Conservation (phyloP, 1,139 yeast species). For the Kodamaea derodonti region DNA sequence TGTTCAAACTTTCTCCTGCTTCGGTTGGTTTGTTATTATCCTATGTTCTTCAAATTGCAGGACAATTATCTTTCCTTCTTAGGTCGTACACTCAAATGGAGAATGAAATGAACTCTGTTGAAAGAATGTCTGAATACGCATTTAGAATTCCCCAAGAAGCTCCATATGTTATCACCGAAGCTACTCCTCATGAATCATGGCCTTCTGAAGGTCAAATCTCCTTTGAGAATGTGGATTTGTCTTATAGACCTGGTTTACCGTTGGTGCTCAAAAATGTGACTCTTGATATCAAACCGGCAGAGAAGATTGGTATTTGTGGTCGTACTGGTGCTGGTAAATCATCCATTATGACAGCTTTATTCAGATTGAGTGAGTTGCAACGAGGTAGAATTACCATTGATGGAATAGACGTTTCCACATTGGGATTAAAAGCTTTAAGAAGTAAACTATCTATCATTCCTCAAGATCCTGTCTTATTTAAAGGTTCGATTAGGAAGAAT, state of each 20-base stretch:
- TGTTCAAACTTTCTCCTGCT: conserved; percentile 59
- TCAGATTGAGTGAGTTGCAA: conserved; percentile 54
- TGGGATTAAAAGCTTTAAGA: conserved; percentile 58
- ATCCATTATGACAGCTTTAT: conserved; percentile 63
- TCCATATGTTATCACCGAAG: conserved; percentile 39
- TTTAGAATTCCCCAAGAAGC: conserved; percentile 38
- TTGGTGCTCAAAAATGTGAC: conserved; percentile 57
- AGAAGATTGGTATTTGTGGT: conserved; percentile 73
- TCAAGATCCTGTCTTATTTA: conserved; percentile 74
- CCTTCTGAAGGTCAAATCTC: conserved; percentile 47
- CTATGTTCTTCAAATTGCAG: conserved; percentile 50
- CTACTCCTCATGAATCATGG: conserved; percentile 49
- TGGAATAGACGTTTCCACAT: conserved; percentile 51
- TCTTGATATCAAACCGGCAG: conserved; percentile 45
- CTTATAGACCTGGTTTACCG: conserved; percentile 76
- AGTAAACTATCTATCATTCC: conserved; percentile 68
- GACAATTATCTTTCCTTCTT: conserved; percentile 44
- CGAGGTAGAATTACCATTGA: conserved; percentile 54
- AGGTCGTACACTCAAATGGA: conserved; percentile 66
- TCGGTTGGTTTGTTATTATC: conserved; percentile 70
- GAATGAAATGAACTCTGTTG: conserved; percentile 84
- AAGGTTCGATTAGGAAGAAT: conserved; percentile 63
- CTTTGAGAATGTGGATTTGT: conserved; percentile 56
- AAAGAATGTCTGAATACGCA: conserved; percentile 72
- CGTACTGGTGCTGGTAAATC: conserved; percentile 81